Evolutionary conservation across 768 basidiomycete genomes (phyloP).

Genomic region (Suillus plorans): DNA sequence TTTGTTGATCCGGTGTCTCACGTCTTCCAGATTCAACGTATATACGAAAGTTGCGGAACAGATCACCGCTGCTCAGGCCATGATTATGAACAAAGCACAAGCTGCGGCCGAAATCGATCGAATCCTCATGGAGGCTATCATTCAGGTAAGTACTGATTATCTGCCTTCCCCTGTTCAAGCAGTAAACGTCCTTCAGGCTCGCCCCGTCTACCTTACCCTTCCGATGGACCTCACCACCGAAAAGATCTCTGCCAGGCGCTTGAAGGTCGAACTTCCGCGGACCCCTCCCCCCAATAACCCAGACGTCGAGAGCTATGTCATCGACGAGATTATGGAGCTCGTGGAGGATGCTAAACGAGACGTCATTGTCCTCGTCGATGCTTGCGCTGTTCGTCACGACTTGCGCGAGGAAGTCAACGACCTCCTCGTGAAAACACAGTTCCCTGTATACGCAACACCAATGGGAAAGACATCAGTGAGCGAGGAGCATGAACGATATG

Average conservation of each 20-base stretch:
- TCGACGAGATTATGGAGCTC: conserved; percentile 67
- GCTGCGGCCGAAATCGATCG: conserved; percentile 79
- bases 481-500: conserved; percentile 71
- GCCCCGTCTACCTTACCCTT: conserved; percentile 85
- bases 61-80: conserved; percentile 69
- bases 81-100: conserved; percentile 47
- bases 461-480: conserved; percentile 83
- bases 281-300: conserved; percentile 52
- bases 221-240: conserved; percentile 79
- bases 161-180: background rate
- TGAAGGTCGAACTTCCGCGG: conserved; percentile 58
- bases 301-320: conserved; percentile 62
- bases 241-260: conserved; percentile 62
- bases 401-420: conserved; percentile 62
- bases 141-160: conserved; percentile 34
- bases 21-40: conserved; percentile 63
- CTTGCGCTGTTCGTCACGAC: conserved; percentile 74
- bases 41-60: conserved; percentile 76
- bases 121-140: conserved; percentile 68
- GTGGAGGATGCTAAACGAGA: conserved; percentile 60
- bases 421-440: conserved; percentile 61
- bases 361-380: conserved; percentile 77
- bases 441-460: conserved; percentile 72
- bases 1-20: conserved; percentile 2
- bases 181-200: conserved; percentile 46